A percentile compares a stretch with the other conserved stretches of the same genome.
phyloP scores from a whole-genome alignment of 2,329 filamentous ascomycete genomes.

The Fusarium algeriense region DNA sequence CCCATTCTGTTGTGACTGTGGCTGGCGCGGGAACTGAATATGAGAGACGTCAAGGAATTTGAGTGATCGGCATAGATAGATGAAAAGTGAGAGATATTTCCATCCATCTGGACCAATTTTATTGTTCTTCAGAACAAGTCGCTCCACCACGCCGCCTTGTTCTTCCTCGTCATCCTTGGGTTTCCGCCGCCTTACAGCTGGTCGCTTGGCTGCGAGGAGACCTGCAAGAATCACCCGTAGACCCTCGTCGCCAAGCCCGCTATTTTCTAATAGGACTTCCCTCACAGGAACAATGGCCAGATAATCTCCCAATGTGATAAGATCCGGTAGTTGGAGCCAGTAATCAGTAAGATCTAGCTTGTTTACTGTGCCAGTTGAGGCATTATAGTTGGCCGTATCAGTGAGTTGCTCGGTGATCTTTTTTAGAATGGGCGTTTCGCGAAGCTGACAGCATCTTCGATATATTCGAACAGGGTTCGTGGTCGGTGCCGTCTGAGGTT shows the following conservation, averaged over 20 bases:
- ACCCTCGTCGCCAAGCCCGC: slow-evolving; percentile 87
- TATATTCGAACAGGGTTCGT: slow-evolving; percentile 95
- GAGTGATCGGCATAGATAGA: slow-evolving; percentile 89
- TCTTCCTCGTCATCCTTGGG: slow-evolving; percentile 57
- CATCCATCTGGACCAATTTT: slow-evolving; percentile 89
- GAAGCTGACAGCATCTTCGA: slow-evolving; percentile 90
- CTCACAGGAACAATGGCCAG: slow-evolving; percentile 92
- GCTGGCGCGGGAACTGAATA: slow-evolving; percentile 76
- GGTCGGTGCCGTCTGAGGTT: slow-evolving; percentile 69
- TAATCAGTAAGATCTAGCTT: slow-evolving; percentile 89
- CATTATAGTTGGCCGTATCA: slow-evolving; percentile 73
- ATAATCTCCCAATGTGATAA: slow-evolving; percentile 91
- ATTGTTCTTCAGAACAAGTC: slow-evolving; percentile 90
- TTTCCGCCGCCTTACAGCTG: slow-evolving; percentile 67
- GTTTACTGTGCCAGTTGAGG: slow-evolving; percentile 79
- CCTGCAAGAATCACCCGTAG: slow-evolving; percentile 88
- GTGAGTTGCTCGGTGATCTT: slow-evolving; percentile 90
- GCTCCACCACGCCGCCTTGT: slow-evolving; percentile 82
- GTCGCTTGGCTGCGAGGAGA: slow-evolving; percentile 81
- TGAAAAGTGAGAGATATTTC: slow-evolving; percentile 89
- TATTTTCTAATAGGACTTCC: slow-evolving; percentile 87
- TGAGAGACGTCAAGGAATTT: slow-evolving; percentile 89
- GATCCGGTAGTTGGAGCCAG: slow-evolving; percentile 83
- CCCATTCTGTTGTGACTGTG: slow-evolving; percentile 47
- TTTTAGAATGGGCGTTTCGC: slow-evolving; percentile 92